Conservation (phyloP, 2,329 filamentous ascomycete genomes). For the Aspergillus bombycis region DNA sequence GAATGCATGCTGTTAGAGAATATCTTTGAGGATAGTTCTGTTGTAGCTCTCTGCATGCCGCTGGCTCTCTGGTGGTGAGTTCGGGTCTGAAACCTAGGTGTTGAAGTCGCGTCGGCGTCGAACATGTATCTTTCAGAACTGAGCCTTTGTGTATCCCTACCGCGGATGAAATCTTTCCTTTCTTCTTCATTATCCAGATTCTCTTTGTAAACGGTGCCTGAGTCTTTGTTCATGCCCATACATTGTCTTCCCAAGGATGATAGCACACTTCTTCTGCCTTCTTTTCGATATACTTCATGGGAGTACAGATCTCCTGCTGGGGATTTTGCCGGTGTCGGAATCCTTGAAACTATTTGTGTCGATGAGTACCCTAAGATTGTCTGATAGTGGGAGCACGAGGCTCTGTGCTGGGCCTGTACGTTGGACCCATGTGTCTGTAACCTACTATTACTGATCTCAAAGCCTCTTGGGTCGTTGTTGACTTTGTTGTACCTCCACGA, state of each 20-base stretch:
- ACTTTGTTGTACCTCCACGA: background rate
- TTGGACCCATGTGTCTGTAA: background rate
- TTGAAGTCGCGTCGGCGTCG: background rate
- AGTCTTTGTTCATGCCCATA: background rate
- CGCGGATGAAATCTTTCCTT: background rate
- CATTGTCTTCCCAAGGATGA: constrained; percentile 14
- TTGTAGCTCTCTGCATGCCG: background rate
- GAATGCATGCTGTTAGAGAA: background rate
- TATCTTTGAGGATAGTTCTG: background rate
- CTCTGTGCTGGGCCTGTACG: background rate
- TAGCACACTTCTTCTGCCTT: constrained; percentile 19
- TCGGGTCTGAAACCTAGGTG: background rate
- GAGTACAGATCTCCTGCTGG: constrained; percentile 16
- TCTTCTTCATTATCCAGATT: background rate
- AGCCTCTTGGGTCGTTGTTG: background rate
- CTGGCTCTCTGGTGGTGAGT: background rate
- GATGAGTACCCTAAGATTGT: background rate
- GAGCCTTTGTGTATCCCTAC: background rate
- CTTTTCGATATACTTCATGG: constrained; percentile 17
- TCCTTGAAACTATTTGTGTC: constrained; percentile 11
- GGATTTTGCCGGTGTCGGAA: constrained; percentile 18
- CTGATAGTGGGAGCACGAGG: constrained; percentile 8
- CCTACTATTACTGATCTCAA: background rate
- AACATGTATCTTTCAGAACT: background rate
- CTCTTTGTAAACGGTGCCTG: background rate